Evolutionary conservation across 257 asterid genomes (phyloP).

Genomic region (Solanum pennellii): DNA sequence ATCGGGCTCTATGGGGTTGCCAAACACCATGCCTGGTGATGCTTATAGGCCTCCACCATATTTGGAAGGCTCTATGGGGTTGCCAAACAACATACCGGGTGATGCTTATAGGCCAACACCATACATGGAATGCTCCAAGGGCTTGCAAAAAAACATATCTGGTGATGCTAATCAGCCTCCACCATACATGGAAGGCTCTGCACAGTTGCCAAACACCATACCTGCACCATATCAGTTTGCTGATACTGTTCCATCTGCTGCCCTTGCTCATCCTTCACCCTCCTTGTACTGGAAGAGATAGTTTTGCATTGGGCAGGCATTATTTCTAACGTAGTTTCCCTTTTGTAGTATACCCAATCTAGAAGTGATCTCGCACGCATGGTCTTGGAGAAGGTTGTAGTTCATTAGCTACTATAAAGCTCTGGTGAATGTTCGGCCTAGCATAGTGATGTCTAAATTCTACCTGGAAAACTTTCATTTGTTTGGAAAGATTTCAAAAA

Average conservation of each 20-base stretch:
- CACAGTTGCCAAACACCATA: background rate
- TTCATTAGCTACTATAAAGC: background rate
- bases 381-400: background rate
- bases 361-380: background rate
- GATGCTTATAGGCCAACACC: background rate
- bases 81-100: background rate
- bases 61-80: background rate
- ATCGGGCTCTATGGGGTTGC: background rate
- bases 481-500: background rate
- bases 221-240: background rate
- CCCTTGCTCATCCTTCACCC: background rate
- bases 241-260: background rate
- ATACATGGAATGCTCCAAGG: background rate
- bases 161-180: background rate
- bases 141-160: background rate
- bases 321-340: background rate
- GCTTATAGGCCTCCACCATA: background rate
- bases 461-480: background rate
- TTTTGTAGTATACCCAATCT: background rate
- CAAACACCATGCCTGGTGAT: background rate
- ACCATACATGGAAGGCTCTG: background rate
- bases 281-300: background rate
- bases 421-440: background rate
- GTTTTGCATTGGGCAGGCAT: slow-evolving; percentile 5
- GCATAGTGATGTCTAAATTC: background rate